Percentiles rank a stretch among this genome's conserved stretches.
phyloP scores from a whole-genome alignment of 768 basidiomycete species.

The Lentinula sp. region DNA sequence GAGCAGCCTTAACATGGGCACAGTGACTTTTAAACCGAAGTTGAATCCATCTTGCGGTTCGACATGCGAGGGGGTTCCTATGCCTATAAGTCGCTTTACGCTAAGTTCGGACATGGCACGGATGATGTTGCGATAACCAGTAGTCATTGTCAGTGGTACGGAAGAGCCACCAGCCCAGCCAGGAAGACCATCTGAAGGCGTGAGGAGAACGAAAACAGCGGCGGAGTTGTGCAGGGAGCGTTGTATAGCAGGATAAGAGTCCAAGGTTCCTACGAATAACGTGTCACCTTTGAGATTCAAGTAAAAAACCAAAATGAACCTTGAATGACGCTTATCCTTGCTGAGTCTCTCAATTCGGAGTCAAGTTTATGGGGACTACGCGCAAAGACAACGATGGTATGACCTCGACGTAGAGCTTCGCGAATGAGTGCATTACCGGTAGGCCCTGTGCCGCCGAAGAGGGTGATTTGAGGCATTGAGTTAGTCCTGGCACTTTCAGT shows the following conservation, averaged over 20 bases:
- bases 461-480: background rate
- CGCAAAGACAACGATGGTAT: constrained; percentile 1
- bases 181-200: background rate
- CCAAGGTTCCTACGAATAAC: background rate
- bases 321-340: background rate
- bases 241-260: background rate
- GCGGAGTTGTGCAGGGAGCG: background rate
- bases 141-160: background rate
- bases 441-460: background rate
- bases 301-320: background rate
- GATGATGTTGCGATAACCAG: background rate
- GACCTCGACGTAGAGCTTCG: background rate
- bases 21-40: background rate
- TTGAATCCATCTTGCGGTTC: background rate
- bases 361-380: background rate
- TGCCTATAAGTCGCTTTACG: background rate
- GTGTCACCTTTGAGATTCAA: background rate
- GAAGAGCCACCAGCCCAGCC: background rate
- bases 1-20: background rate
- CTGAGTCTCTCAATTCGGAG: background rate
- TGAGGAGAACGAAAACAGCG: background rate
- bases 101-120: background rate
- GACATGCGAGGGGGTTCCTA: background rate
- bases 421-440: background rate
- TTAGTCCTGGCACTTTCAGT: background rate